Evolutionary conservation across 2,329 filamentous ascomycete genomes (phyloP).

Genomic region (Colletotrichum navitas): DNA sequence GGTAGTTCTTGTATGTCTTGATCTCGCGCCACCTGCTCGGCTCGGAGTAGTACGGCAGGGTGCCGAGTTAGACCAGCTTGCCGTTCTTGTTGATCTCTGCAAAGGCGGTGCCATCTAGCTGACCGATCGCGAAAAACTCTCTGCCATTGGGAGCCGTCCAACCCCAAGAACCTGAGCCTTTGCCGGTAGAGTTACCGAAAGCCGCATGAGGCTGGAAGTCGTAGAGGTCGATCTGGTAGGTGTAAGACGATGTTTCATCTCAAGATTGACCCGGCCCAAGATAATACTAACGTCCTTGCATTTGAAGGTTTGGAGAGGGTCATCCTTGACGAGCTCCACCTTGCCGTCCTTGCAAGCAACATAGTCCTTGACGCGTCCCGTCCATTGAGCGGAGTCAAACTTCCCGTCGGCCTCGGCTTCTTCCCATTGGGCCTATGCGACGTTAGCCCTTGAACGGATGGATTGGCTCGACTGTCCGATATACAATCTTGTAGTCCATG

Average conservation of each 20-base stretch:
- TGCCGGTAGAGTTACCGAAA: slow-evolving; percentile 56
- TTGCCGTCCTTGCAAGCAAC: slow-evolving; percentile 54
- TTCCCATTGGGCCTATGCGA: slow-evolving; percentile 48
- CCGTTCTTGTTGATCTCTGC: slow-evolving; percentile 56
- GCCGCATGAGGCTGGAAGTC: slow-evolving; percentile 64
- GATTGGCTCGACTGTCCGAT: not conserved
- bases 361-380: slow-evolving; percentile 41
- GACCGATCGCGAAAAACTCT: slow-evolving; percentile 57
- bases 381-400: slow-evolving; percentile 53
- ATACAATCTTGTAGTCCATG: slow-evolving; percentile 43
- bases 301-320: slow-evolving; percentile 57
- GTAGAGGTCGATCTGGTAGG: slow-evolving; percentile 61
- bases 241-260: not conserved
- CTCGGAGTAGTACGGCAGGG: slow-evolving; percentile 53
- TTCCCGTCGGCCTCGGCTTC: slow-evolving; percentile 50
- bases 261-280: not conserved
- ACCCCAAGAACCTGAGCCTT: slow-evolving; percentile 51
- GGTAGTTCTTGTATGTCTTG: slow-evolving; percentile 49
- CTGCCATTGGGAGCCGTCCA: slow-evolving; percentile 57
- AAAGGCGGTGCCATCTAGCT: slow-evolving; percentile 58
- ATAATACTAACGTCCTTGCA: slow-evolving; percentile 52
- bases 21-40: slow-evolving; percentile 52
- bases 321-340: slow-evolving; percentile 55
- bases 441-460: not conserved
- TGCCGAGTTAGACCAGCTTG: slow-evolving; percentile 57